phyloP scores from a whole-genome alignment of 305 asterid species.

The Rubia balearica region DNA sequence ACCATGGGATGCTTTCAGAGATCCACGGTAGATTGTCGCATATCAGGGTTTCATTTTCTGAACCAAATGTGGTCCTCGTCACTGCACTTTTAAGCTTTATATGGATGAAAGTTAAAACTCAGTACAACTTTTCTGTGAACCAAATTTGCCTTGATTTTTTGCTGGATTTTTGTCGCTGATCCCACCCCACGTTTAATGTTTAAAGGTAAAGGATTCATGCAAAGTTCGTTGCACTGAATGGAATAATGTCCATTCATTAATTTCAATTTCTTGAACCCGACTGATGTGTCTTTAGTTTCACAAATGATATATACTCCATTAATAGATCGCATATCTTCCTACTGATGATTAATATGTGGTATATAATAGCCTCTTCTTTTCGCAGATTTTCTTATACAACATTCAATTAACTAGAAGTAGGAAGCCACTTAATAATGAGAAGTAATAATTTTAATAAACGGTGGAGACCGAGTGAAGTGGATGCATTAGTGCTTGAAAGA shows the following conservation, averaged over 20 bases:
- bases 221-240: conserved; percentile 4
- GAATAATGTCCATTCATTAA: not conserved
- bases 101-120: not conserved
- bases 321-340: no score
- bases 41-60: not conserved
- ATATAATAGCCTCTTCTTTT: no score
- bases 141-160: not conserved
- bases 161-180: conserved; percentile 5
- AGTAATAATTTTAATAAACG: no score
- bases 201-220: not conserved
- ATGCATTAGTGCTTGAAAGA: no score
- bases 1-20: conserved; percentile 1
- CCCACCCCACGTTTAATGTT: conserved; percentile 14
- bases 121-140: not conserved
- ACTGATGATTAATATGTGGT: no score
- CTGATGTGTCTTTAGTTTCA: not conserved
- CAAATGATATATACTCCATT: no score
- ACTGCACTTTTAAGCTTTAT: not conserved
- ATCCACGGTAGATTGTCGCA: conserved; percentile 5
- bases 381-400: no score
- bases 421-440: no score
- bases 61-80: conserved; percentile 3
- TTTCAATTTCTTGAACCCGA: not conserved
- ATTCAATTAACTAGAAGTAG: no score
- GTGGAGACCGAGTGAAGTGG: no score